Evolutionary conservation across 495 filamentous ascomycete species (phyloP).

Genomic region (Podospora conica): DNA sequence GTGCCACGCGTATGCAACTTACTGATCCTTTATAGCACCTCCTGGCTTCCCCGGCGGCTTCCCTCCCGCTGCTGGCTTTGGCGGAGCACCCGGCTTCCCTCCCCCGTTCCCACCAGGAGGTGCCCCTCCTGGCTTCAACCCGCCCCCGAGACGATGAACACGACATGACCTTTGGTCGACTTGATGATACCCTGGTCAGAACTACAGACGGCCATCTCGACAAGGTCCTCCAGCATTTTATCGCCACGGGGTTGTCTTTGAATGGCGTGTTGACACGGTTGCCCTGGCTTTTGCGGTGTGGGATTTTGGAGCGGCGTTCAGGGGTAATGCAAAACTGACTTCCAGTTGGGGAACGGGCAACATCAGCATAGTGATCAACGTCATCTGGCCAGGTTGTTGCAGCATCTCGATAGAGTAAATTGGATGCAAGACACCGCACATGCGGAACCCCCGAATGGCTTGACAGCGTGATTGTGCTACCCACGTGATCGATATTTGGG

Average conservation of each 20-base stretch:
- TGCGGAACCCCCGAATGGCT: neutral
- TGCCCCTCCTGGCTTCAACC: constrained; percentile 62
- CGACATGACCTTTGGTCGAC: constrained; percentile 15
- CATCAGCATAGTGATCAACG: neutral
- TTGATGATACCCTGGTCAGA: constrained; percentile 14
- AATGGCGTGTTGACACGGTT: constrained; percentile 7
- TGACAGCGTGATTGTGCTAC: neutral
- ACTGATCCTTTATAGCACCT: constrained; percentile 25
- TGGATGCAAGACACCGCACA: constrained; percentile 6
- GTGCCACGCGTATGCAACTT: neutral
- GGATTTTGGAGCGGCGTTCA: constrained; percentile 23
- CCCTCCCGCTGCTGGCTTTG: constrained; percentile 41
- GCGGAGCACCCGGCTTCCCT: constrained; percentile 47
- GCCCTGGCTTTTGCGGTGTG: constrained; percentile 18
- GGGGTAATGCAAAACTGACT: constrained; percentile 22
- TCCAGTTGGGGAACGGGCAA: constrained; percentile 7
- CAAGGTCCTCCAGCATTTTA: neutral
- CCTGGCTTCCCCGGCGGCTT: constrained; percentile 55
- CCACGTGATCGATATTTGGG: neutral
- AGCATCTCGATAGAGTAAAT: neutral
- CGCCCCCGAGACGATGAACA: constrained; percentile 57
- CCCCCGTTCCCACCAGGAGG: constrained; percentile 46
- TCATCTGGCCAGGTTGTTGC: constrained; percentile 1
- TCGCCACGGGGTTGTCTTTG: constrained; percentile 5
- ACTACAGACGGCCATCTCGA: constrained; percentile 4